Percentiles rank a stretch among this genome's conserved stretches.
Conservation (phyloP, 495 filamentous ascomycete genomes). For the Lindgomyces ingoldianus region DNA sequence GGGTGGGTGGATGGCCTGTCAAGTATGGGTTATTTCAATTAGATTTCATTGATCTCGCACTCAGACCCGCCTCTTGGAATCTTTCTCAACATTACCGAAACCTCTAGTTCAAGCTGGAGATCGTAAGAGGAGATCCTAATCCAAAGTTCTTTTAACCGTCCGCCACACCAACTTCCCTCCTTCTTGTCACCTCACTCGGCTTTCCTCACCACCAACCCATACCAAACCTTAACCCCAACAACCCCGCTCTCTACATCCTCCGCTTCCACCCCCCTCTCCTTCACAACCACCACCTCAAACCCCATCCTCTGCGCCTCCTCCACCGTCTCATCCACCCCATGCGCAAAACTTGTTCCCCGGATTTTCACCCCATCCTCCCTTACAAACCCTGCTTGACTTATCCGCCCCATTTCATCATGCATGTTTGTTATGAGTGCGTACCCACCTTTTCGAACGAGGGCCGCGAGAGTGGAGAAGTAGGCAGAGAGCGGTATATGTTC, state of each 20-base stretch:
- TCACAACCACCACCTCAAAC: constrained; percentile 53
- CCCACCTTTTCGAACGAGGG: constrained; percentile 54
- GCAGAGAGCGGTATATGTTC: constrained; percentile 63
- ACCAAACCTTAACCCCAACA: constrained; percentile 66
- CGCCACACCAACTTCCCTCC: neutral
- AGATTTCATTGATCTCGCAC: constrained; percentile 8
- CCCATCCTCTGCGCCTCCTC: constrained; percentile 55
- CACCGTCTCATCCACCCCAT: constrained; percentile 58
- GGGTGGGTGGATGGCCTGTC: constrained; percentile 7
- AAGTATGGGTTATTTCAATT: constrained; percentile 14
- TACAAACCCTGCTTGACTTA: constrained; percentile 68
- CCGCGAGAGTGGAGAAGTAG: constrained; percentile 58
- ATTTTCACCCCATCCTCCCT: constrained; percentile 58
- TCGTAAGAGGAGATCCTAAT: too few relatives aligned
- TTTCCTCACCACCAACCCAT: constrained; percentile 61
- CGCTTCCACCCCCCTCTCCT: constrained; percentile 56
- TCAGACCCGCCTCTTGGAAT: neutral
- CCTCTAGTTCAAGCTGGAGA: too few relatives aligned
- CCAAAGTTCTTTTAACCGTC: neutral
- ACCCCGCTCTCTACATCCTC: constrained; percentile 46
- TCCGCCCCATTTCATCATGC: constrained; percentile 68
- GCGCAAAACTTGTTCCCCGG: constrained; percentile 61
- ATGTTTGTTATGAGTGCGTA: constrained; percentile 69
- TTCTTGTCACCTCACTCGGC: constrained; percentile 1
- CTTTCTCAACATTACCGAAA: neutral